These are phyloP conservation scores for Mycena albidolilacea DNA, from an alignment of 768 basidiomycete genomes.

Conservation along the genomic window DNA sequence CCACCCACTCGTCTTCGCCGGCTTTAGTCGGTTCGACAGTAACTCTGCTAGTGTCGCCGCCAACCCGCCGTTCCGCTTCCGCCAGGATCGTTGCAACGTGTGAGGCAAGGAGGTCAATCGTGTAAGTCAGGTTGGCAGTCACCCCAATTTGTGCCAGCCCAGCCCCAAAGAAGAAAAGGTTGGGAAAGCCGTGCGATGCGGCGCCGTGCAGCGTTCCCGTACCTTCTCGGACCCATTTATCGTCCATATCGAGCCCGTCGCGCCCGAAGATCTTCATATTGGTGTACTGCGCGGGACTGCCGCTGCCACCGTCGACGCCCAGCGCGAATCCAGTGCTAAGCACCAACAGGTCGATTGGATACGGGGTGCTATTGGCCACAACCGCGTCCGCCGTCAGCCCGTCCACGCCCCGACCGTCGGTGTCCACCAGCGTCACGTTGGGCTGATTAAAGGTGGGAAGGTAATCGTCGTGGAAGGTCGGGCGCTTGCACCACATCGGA, in stretches of 20 bases:
- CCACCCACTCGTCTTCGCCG: too few relatives aligned
- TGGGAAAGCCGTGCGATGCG: constrained; percentile 33
- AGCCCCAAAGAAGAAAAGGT: constrained; percentile 33
- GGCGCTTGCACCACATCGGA: constrained; percentile 41
- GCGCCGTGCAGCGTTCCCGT: constrained; percentile 36
- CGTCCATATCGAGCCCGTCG: constrained; percentile 27
- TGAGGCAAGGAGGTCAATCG: not conserved
- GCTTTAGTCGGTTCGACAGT: too few relatives aligned
- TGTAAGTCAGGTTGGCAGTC: constrained; percentile 27
- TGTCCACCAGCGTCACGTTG: constrained; percentile 41
- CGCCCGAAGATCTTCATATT: constrained; percentile 15
- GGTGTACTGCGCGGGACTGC: constrained; percentile 1
- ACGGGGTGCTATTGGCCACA: constrained; percentile 24
- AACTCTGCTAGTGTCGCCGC: too few relatives aligned
- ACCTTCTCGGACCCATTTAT: constrained; percentile 24
- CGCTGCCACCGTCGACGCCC: not conserved
- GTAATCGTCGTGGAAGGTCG: constrained; percentile 42
- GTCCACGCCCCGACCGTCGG: constrained; percentile 37
- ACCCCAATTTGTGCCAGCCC: constrained; percentile 13
- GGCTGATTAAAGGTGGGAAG: constrained; percentile 38
- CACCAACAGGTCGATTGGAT: constrained; percentile 33
- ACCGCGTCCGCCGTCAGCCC: constrained; percentile 7
- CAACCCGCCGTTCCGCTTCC: not conserved
- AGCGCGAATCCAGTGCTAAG: constrained; percentile 32
- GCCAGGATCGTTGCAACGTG: constrained; percentile 28